Percentiles rank a stretch among this genome's conserved stretches.
Conservation (phyloP, 2,329 filamentous ascomycete species). For the Ploettnerulaceae sp. region DNA sequence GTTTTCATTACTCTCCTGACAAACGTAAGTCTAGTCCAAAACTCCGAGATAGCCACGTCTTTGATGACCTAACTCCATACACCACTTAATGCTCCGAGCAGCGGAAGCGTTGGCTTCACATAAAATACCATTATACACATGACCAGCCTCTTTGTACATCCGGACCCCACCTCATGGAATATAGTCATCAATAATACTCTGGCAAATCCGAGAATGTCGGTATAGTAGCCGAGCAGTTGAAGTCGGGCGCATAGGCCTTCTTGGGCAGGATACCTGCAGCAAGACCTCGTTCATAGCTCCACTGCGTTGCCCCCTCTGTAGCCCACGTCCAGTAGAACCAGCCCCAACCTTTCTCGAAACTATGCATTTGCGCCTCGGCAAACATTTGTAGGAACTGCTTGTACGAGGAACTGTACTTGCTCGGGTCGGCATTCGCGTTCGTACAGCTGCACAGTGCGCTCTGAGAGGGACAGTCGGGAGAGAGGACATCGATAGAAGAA, state of each 20-base stretch:
- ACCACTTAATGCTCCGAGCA: background rate
- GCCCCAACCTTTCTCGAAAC: conserved; percentile 88
- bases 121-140: conserved; percentile 3
- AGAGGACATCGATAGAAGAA: conserved; percentile 48
- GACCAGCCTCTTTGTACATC: background rate
- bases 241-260: conserved; percentile 66
- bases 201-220: conserved; percentile 49
- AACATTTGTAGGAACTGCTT: conserved; percentile 85
- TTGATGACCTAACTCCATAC: background rate
- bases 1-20: too few species aligned
- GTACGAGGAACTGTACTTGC: conserved; percentile 65
- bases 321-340: conserved; percentile 99
- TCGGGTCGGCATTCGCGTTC: conserved; percentile 68
- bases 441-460: conserved; percentile 66
- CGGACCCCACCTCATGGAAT: background rate
- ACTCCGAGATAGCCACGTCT: background rate
- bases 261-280: conserved; percentile 73
- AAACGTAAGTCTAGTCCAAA: too few species aligned
- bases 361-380: conserved; percentile 92
- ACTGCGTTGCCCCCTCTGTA: conserved; percentile 79
- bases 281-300: conserved; percentile 84
- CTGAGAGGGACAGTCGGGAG: conserved; percentile 69
- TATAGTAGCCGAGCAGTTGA: conserved; percentile 56
- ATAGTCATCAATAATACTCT: conserved; percentile 44
- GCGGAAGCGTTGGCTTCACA: too few species aligned